phyloP scores from a whole-genome alignment of 805 yeast species.

The Lipomyces sp. region DNA sequence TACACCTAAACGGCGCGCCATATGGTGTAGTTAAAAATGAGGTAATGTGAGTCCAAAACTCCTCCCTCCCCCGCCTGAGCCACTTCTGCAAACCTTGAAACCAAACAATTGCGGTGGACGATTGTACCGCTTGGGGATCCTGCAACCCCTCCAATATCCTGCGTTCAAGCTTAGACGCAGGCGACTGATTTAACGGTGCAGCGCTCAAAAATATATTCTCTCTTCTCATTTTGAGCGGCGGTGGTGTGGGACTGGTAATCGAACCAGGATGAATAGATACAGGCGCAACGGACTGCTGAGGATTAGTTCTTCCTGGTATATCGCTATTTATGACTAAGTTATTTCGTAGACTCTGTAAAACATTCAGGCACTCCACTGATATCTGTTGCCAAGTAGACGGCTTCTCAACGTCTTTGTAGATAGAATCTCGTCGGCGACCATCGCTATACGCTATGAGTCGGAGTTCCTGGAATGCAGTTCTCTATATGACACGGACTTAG shows the following conservation, averaged over 20 bases:
- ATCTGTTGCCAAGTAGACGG: slow-evolving; percentile 45
- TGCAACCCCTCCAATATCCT: slow-evolving; percentile 38
- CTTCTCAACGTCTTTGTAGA: slow-evolving; percentile 47
- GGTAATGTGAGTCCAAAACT: slow-evolving; percentile 6
- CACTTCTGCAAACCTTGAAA: slow-evolving; percentile 16
- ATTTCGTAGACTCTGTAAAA: slow-evolving; percentile 33
- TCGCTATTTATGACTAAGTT: slow-evolving; percentile 10
- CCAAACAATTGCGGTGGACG: slow-evolving; percentile 35
- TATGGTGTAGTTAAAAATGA: slow-evolving; percentile 37
- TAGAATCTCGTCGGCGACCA: slow-evolving; percentile 44
- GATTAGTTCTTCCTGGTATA: background rate
- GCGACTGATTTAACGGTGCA: slow-evolving; percentile 13
- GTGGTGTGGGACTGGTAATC: slow-evolving; percentile 18
- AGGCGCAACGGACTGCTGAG: background rate
- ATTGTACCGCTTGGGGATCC: slow-evolving; percentile 40
- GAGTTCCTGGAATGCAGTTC: slow-evolving; percentile 50
- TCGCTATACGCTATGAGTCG: slow-evolving; percentile 42
- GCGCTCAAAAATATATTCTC: slow-evolving; percentile 29
- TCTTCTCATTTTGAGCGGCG: slow-evolving; percentile 23
- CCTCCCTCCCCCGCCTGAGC: background rate
- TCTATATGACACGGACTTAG: slow-evolving; percentile 29
- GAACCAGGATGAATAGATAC: slow-evolving; percentile 5
- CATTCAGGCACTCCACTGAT: slow-evolving; percentile 37
- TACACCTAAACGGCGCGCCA: slow-evolving; percentile 46
- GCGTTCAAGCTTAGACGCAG: slow-evolving; percentile 20